Base-by-base conservation (phyloP, 768 basidiomycete genomes). In the Rhodotorula taiwanensis region DNA sequence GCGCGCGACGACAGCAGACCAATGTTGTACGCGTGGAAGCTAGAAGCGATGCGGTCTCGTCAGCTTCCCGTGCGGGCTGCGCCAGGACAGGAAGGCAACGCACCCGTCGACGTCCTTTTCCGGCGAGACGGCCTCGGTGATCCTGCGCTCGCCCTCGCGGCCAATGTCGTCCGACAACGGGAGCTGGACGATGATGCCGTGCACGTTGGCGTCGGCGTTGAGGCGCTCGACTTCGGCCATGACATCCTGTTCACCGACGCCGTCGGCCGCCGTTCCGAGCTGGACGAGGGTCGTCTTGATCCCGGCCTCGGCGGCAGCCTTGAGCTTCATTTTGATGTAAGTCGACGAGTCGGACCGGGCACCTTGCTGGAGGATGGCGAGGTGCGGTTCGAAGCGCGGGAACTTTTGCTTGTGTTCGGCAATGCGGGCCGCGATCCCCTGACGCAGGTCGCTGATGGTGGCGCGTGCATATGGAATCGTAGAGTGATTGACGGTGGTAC, bases 21-120 rank as follows among this genome's bases (percentile, higher is more conserved):
- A 66, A 98, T 95, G 77, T 98, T 99, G 77, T 94, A 93, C 8
- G 94, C 91, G 78, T 97, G 91, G 81, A 99, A 99, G 31, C 94
- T 92, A 67, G 55, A 41, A 41, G 45, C 7, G n/a, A 50, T 16
- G 20, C 28, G 14, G 45, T n/a, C 13, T 47, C 16, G n/a, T 23
- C 20, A 30, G 18, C n/a, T 15, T 25, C 25, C 27, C n/a, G 43
- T 21, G 23, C 36, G 15, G 20, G 15, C n/a, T 10, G 20, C 5
- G 21, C 28, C 2, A 16, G 49, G 5, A 43, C 27, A 43, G 42
- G 25, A 7, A 16, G 10, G 14, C n/a, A 50, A 11, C 81, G 59
- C 71, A 92, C 89, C 92, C 95, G 76, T 99, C 95, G 64, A 99
- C 87, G 71, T 99, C 95, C 78, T 99, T 99, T 75, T 86, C 83